Evolutionary conservation across 441 rosid species (phyloP).

Genomic region (Rhodomyrtus psidioides): DNA sequence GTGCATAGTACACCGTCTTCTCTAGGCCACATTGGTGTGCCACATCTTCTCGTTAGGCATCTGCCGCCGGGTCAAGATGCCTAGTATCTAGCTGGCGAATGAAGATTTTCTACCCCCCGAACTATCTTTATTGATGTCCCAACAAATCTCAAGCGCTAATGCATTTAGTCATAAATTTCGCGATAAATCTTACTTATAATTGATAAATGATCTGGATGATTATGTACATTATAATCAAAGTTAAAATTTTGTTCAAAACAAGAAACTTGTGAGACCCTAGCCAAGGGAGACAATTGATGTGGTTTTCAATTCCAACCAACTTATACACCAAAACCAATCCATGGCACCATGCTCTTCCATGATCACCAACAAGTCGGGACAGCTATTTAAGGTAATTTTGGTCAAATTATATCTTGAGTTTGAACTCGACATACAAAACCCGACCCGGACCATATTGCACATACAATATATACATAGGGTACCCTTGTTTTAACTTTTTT

Average conservation of each 20-base stretch:
- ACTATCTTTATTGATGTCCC: no score
- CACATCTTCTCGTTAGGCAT: neutral
- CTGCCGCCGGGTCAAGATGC: neutral
- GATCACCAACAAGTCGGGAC: neutral
- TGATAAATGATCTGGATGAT: neutral
- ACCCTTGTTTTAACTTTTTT: neutral
- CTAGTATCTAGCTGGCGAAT: neutral
- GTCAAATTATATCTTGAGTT: neutral
- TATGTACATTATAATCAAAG: neutral
- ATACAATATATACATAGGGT: neutral
- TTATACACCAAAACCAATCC: neutral
- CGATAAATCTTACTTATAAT: neutral
- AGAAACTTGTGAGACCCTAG: neutral
- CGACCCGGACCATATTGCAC: neutral
- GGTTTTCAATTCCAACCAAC: neutral
- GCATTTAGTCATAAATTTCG: neutral
- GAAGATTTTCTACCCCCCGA: neutral
- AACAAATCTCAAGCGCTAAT: neutral
- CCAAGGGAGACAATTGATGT: neutral
- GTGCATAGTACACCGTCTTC: neutral
- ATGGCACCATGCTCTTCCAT: neutral
- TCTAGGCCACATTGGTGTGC: neutral
- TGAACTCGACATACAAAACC: accelerated
- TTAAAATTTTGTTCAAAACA: neutral
- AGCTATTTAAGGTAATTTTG: neutral